Percentiles rank a stretch among this genome's conserved stretches.
Conservation (phyloP, 2,329 filamentous ascomycete species). For the Hymenoscyphus albidus region DNA sequence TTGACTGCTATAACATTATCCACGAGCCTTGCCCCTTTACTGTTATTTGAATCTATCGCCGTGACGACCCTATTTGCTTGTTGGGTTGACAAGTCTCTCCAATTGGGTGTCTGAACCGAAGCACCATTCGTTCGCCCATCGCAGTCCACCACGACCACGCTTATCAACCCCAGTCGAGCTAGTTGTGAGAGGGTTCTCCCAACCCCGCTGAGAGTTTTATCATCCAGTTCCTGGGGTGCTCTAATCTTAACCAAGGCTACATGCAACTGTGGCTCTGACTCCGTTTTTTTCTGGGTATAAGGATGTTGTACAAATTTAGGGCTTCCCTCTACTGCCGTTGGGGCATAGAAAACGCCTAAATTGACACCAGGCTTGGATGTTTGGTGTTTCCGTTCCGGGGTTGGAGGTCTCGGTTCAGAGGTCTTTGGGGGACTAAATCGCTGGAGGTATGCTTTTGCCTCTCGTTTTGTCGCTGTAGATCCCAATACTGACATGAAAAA, state of each 20-base stretch:
- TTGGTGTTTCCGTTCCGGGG: conserved; percentile 11
- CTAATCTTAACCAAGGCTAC: conserved; percentile 84
- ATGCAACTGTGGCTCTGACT: conserved; percentile 49
- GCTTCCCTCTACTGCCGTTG: conserved; percentile 54
- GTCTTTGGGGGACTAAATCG: conserved; percentile 60
- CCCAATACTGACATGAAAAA: conserved; percentile 83
- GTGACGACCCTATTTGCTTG: conserved; percentile 72
- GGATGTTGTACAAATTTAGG: conserved; percentile 56
- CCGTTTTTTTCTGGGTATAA: conserved; percentile 27
- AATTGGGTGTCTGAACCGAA: conserved; percentile 24
- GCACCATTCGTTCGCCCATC: conserved; percentile 36
- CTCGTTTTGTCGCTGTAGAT: conserved; percentile 85
- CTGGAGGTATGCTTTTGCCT: conserved; percentile 86
- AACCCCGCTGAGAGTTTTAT: conserved; percentile 67
- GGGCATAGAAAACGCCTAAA: conserved; percentile 56
- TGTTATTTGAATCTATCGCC: conserved; percentile 67
- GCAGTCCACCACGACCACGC: conserved; percentile 79
- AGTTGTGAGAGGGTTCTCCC: conserved; percentile 82
- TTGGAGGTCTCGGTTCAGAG: conserved; percentile 12
- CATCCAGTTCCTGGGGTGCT: conserved; percentile 65
- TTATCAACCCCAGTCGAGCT: conserved; percentile 73
- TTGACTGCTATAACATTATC: conserved; percentile 45
- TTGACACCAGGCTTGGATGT: conserved; percentile 49
- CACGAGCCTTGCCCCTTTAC: conserved; percentile 64
- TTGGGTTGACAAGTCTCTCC: conserved; percentile 47